phyloP scores from a whole-genome alignment of 441 rosid genomes.

The Gossypium lobatum region DNA sequence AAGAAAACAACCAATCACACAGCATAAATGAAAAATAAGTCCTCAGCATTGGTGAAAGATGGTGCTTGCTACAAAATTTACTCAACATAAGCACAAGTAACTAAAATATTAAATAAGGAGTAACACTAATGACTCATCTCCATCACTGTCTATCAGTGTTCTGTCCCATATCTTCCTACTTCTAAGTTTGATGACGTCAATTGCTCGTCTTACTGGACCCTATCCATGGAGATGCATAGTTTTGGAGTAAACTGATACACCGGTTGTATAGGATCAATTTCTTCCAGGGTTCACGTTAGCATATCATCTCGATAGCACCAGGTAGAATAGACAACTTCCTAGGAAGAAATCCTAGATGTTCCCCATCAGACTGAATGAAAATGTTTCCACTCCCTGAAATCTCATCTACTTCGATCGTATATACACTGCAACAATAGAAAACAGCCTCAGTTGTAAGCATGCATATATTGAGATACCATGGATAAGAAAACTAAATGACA shows the following conservation, averaged over 20 bases:
- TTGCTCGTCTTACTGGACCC: background rate
- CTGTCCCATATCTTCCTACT: background rate
- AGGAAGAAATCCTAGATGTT: conserved; percentile 83
- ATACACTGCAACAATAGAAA: conserved; percentile 42
- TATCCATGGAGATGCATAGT: background rate
- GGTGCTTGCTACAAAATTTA: background rate
- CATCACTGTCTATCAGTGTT: background rate
- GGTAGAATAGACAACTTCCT: conserved; percentile 67
- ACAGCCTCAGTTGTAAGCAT: background rate
- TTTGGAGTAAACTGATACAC: background rate
- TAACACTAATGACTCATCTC: background rate
- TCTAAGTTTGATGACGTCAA: background rate
- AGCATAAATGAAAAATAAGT: background rate
- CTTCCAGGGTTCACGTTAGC: conserved; percentile 27
- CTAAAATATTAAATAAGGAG: background rate
- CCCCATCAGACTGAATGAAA: conserved; percentile 95
- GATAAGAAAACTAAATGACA: background rate
- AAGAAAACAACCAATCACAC: background rate
- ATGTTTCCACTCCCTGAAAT: conserved; percentile 48
- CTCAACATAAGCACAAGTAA: background rate
- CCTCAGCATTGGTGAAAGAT: background rate
- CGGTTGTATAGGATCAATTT: background rate
- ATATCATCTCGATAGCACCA: conserved; percentile 66
- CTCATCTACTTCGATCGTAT: conserved; percentile 72
- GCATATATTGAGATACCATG: background rate